Conservation (phyloP, 176 grass and related monocot species). For the Juncus inflexus region DNA sequence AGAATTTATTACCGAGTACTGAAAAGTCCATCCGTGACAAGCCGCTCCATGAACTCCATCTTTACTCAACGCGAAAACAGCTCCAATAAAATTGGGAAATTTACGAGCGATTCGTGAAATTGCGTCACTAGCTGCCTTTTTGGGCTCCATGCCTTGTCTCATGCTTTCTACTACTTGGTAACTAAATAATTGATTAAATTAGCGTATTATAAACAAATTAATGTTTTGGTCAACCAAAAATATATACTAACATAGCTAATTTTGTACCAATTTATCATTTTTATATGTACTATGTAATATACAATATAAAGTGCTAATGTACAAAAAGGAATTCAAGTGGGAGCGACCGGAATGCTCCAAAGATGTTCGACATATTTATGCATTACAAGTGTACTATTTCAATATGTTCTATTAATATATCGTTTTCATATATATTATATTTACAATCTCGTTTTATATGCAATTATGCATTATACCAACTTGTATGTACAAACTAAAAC, state of each 20-base stretch:
- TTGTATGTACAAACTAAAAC: slow-evolving; percentile 3
- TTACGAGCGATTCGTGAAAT: slow-evolving; percentile 76
- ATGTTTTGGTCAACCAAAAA: too few species aligned
- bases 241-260: too few species aligned
- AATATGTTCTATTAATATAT: too few species aligned
- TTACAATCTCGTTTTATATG: too few species aligned
- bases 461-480: background rate
- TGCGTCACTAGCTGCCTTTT: slow-evolving; percentile 60
- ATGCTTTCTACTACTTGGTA: slow-evolving; percentile 97
- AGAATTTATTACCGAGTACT: slow-evolving; percentile 69
- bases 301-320: too few species aligned
- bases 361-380: too few species aligned
- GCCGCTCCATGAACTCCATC: slow-evolving; percentile 60
- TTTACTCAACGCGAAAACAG: slow-evolving; percentile 58
- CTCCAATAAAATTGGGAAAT: slow-evolving; percentile 68
- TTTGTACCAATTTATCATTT: too few species aligned
- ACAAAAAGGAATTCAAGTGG: too few species aligned
- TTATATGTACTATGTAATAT: too few species aligned
- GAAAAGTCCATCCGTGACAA: slow-evolving; percentile 85
- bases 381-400: too few species aligned
- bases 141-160: slow-evolving; percentile 70
- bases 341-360: too few species aligned
- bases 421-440: too few species aligned
- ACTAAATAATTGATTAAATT: slow-evolving; percentile 28
- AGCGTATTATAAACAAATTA: background rate